Evolutionary conservation across 352 stramenopile species (phyloP), one percentile per base, ranked within the genome.

Genomic region (Thalassiosira livingstoniorum): DNA sequence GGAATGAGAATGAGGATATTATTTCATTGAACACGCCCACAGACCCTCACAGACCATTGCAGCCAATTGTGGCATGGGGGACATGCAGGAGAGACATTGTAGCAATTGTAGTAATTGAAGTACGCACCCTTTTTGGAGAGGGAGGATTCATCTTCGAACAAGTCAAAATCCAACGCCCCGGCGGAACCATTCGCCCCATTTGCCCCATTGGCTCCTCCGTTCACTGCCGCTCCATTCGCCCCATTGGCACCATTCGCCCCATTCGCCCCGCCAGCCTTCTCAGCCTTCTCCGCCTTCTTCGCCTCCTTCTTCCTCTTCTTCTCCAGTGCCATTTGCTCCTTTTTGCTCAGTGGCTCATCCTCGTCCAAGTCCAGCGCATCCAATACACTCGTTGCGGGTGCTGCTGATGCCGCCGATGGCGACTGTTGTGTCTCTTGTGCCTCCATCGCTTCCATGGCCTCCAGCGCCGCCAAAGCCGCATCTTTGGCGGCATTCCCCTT

Each of bases 301-400:
- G 53, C 67, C 23, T 83, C 67, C 55, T 77, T 85, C 37, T 74
- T 53, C 21, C 54, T 43, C 29, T 74, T 79, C 29, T 87, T 87
- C 31, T 86, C 79, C 5, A 86, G 62, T 45, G 55, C 66, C 72
- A 86, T 80, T 71, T 81, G 70, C 27, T 81, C 78, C 25, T 81
- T 81, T 54, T 81, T 85, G 10, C 62, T 62, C 27, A 81, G 61
- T 11, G 64, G 55, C 2, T 73, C 67, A 32, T 71, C 64, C 25
- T 55, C 53, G 1, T 47, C 70, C 3, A 23, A 18, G 1, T 39
- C 23, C 11, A 64, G 31, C 11, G 55, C 55, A 31, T 70, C 62
- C 15, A 70, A 23, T 32, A 58, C 37, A 11, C 11, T 10, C 43
- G 62, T 13, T 51, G 68, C 42, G 62, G 68, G 53, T 1, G 23